Percentiles rank a stretch among this genome's conserved stretches.
These are phyloP conservation scores for Epichloe gansuensis DNA, from an alignment of 2,329 filamentous ascomycete species.

Conservation along the genomic window DNA sequence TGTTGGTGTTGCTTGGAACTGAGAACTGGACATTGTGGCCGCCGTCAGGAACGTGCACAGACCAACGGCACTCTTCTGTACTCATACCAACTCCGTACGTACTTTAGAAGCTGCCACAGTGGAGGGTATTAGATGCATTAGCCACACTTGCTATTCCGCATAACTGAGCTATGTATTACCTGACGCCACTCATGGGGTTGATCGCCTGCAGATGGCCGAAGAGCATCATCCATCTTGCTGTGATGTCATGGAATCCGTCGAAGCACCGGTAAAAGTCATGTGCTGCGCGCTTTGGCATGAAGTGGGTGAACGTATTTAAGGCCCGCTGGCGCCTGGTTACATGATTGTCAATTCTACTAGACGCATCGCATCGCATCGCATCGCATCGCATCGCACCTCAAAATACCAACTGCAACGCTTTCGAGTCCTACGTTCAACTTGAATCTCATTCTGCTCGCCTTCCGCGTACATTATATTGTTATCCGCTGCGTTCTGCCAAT, in stretches of 20 bases:
- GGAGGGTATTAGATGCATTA: neutral
- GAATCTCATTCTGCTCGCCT: too few species aligned
- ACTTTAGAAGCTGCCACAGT: too few species aligned
- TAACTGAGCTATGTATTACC: too few species aligned
- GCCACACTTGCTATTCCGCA: neutral
- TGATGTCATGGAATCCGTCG: conserved; percentile 5
- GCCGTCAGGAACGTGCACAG: conserved; percentile 2
- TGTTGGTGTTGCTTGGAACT: neutral
- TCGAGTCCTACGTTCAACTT: too few species aligned
- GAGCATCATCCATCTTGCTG: neutral
- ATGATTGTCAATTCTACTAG: neutral
- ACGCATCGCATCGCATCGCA: neutral
- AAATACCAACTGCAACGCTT: too few species aligned
- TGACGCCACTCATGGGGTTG: neutral
- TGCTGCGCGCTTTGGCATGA: neutral
- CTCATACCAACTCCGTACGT: too few species aligned
- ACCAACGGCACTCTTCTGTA: neutral
- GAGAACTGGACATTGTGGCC: conserved; percentile 17
- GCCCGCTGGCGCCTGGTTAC: conserved; percentile 15
- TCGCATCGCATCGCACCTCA: too few species aligned
- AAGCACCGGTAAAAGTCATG: conserved; percentile 9
- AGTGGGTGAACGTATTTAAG: neutral
- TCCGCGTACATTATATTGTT: too few species aligned
- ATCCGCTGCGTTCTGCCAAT: neutral
- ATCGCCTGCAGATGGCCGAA: neutral